phyloP scores from a whole-genome alignment of 208 protist genomes.

The Acanthamoeba sp. region DNA sequence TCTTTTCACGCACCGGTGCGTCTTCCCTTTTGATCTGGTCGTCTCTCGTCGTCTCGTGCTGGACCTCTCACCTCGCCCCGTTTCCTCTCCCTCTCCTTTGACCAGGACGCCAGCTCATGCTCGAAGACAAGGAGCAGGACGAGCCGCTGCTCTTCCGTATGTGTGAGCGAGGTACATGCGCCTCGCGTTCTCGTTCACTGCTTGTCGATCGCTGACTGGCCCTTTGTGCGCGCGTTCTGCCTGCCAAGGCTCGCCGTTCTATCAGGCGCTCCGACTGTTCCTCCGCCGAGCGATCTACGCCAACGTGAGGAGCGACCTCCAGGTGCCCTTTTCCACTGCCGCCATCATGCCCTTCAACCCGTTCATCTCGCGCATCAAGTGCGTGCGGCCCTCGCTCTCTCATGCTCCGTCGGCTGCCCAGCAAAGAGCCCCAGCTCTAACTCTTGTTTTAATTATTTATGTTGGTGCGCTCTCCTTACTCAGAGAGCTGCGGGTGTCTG shows the following conservation, averaged over 20 bases:
- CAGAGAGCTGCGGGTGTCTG: not conserved
- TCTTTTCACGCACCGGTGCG: slow-evolving; percentile 12
- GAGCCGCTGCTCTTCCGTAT: not conserved
- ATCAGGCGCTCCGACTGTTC: not conserved
- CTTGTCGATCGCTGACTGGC: not conserved
- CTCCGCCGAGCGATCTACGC: not conserved
- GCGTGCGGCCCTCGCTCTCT: not conserved
- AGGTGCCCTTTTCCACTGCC: not conserved
- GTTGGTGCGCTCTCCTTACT: not conserved
- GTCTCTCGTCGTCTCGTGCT: not conserved
- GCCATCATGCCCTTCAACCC: slow-evolving; percentile 2
- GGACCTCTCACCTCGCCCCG: not conserved
- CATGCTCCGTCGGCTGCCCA: not conserved
- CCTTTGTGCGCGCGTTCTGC: not conserved
- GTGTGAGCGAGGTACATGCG: not conserved
- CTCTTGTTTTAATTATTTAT: too few species aligned
- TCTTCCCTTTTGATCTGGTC: not conserved
- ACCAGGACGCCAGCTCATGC: slow-evolving; percentile 20
- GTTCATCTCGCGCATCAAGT: not conserved
- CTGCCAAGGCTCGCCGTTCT: not conserved
- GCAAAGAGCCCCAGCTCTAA: too few species aligned
- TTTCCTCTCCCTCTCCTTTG: not conserved
- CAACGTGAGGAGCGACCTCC: not conserved
- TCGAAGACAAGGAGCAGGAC: not conserved
- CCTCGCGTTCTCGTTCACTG: not conserved